A percentile compares a stretch with the other conserved stretches of the same genome.
These are phyloP conservation scores for Rhizopogon sp. DNA, from an alignment of 768 basidiomycete genomes.

Conservation along the genomic window DNA sequence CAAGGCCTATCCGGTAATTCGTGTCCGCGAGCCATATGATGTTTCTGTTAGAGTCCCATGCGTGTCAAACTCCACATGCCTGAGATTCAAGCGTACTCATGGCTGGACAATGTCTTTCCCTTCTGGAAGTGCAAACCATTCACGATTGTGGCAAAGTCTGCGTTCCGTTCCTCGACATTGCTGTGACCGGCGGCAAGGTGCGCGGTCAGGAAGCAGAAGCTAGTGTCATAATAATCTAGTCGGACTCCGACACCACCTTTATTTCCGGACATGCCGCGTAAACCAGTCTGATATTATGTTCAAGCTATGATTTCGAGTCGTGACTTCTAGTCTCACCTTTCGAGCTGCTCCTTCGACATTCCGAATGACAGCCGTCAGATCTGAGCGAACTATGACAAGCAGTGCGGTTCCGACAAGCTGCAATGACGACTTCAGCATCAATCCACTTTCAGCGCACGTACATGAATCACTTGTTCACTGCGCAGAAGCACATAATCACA, in stretches of 20 bases:
- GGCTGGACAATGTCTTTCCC: slow-evolving; percentile 83
- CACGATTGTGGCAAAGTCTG: slow-evolving; percentile 86
- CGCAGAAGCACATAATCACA: slow-evolving; percentile 80
- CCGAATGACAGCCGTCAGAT: slow-evolving; percentile 72
- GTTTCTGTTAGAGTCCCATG: slow-evolving; percentile 50
- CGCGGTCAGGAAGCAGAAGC: slow-evolving; percentile 92
- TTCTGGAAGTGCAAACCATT: slow-evolving; percentile 82
- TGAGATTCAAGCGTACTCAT: slow-evolving; percentile 61
- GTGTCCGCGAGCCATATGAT: slow-evolving; percentile 93
- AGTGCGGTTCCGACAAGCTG: slow-evolving; percentile 95
- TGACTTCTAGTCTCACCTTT: slow-evolving; percentile 52
- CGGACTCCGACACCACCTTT: slow-evolving; percentile 96
- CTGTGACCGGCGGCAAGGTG: slow-evolving; percentile 95
- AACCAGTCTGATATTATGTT: slow-evolving; percentile 56
- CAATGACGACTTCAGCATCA: slow-evolving; percentile 2
- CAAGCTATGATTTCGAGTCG: slow-evolving; percentile 1
- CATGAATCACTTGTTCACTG: slow-evolving; percentile 74
- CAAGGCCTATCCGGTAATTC: slow-evolving; percentile 89
- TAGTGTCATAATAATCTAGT: slow-evolving; percentile 86
- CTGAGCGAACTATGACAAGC: slow-evolving; percentile 76
- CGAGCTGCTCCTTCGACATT: slow-evolving; percentile 90
- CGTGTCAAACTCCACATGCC: slow-evolving; percentile 2
- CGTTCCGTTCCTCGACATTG: slow-evolving; percentile 86
- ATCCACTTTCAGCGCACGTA: not conserved
- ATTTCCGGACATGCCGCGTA: slow-evolving; percentile 93